Evolutionary conservation across 768 basidiomycete genomes (phyloP).

Genomic region (Amanita polypyramis): DNA sequence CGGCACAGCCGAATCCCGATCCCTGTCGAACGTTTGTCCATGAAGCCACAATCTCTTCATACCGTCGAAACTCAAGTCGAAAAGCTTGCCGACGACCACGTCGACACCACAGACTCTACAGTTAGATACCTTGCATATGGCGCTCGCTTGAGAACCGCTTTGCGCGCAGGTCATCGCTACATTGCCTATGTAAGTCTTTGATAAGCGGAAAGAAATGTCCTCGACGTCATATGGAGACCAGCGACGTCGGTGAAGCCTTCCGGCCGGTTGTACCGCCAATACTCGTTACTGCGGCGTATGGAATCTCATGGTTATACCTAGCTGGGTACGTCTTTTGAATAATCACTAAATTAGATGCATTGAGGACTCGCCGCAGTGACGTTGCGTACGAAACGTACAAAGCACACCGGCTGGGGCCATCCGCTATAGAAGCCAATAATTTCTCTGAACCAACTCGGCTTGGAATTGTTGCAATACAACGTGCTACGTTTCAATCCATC

Average conservation of each 20-base stretch:
- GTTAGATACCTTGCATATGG: slow-evolving; percentile 69
- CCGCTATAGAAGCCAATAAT: slow-evolving; percentile 52
- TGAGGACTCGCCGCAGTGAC: slow-evolving; percentile 30
- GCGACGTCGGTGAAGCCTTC: slow-evolving; percentile 78
- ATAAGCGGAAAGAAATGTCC: background rate
- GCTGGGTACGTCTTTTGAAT: slow-evolving; percentile 29
- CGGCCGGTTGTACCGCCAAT: slow-evolving; percentile 66
- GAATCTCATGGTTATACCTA: slow-evolving; percentile 75
- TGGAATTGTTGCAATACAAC: slow-evolving; percentile 61
- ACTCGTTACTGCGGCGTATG: slow-evolving; percentile 69
- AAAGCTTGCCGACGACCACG: slow-evolving; percentile 51
- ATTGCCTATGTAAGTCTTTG: slow-evolving; percentile 56
- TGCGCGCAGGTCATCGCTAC: slow-evolving; percentile 61
- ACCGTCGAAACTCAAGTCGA: slow-evolving; percentile 29
- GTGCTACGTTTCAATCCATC: slow-evolving; percentile 56
- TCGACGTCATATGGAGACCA: slow-evolving; percentile 37
- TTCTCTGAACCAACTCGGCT: slow-evolving; percentile 64
- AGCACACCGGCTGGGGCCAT: slow-evolving; percentile 56
- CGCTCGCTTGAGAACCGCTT: slow-evolving; percentile 65
- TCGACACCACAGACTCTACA: slow-evolving; percentile 57
- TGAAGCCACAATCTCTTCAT: slow-evolving; percentile 17
- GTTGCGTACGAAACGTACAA: slow-evolving; percentile 79
- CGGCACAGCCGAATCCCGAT: no score
- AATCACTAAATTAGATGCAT: background rate
- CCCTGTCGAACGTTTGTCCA: background rate